Conservation (phyloP, 2,329 filamentous ascomycete species). For the Colletotrichum truncatum region DNA sequence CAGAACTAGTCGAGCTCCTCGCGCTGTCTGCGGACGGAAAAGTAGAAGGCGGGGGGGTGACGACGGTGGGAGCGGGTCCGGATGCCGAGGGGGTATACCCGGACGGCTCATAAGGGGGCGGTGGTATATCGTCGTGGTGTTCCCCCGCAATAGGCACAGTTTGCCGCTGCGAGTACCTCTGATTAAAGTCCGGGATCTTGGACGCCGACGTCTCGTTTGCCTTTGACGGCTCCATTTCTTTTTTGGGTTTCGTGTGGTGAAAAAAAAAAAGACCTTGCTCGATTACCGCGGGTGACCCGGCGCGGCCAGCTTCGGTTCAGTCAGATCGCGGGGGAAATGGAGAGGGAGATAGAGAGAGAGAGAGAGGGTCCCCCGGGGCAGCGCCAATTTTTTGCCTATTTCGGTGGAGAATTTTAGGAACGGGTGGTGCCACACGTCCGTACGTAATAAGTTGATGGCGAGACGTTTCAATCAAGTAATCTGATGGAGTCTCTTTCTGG, state of each 20-base stretch:
- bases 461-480: conserved; percentile 27
- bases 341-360: background rate
- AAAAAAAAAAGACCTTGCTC: too few species aligned
- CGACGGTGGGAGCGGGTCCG: background rate
- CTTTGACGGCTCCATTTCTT: conserved; percentile 7
- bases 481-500: conserved; percentile 10
- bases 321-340: background rate
- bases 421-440: background rate
- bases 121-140: background rate
- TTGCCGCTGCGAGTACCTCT: background rate
- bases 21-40: too few species aligned
- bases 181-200: background rate
- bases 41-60: background rate
- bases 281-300: background rate
- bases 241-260: background rate
- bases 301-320: conserved; percentile 18
- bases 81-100: background rate
- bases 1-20: conserved; percentile 1
- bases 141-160: background rate
- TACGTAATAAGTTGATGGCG: conserved; percentile 19
- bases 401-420: too few species aligned
- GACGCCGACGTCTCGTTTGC: background rate
- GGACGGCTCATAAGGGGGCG: conserved; percentile 18
- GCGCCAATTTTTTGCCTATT: too few species aligned
- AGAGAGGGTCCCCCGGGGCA: background rate